phyloP scores from a whole-genome alignment of 2,329 filamentous ascomycete genomes.

The Fusarium oxysporum region DNA sequence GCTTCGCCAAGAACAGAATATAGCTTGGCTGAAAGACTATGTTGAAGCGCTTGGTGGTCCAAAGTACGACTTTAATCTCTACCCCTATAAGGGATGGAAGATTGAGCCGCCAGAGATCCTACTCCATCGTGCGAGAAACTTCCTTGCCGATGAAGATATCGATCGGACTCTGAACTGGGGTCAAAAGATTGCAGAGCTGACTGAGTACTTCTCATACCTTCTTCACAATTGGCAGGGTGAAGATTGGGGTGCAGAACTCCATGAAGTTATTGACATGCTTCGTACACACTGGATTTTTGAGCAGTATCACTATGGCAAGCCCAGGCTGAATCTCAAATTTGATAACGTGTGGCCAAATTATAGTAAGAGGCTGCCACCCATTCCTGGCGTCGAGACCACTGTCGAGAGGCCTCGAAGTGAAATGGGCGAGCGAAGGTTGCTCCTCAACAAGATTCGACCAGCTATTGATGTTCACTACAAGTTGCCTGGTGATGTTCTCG shows the following conservation, averaged over 20 bases:
- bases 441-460: constrained; percentile 17
- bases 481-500: constrained; percentile 24
- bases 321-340: constrained; percentile 45
- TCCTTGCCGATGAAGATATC: constrained; percentile 62
- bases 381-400: constrained; percentile 25
- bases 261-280: constrained; percentile 50
- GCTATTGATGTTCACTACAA: constrained; percentile 45
- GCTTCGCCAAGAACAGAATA: neutral
- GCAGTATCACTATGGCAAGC: constrained; percentile 49
- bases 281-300: constrained; percentile 51
- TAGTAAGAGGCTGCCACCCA: constrained; percentile 46
- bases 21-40: constrained; percentile 7
- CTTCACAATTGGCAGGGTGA: constrained; percentile 35
- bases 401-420: constrained; percentile 4
- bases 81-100: constrained; percentile 51
- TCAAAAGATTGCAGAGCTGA: constrained; percentile 51
- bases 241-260: constrained; percentile 48
- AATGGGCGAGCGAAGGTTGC: constrained; percentile 28
- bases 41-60: neutral
- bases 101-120: constrained; percentile 50
- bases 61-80: constrained; percentile 13
- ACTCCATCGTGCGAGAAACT: constrained; percentile 53
- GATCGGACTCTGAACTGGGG: constrained; percentile 57
- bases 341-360: constrained; percentile 24
- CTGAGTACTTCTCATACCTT: constrained; percentile 55